These are phyloP conservation scores for Termitomyces sp. DNA, from an alignment of 768 basidiomycete species.

Conservation along the genomic window DNA sequence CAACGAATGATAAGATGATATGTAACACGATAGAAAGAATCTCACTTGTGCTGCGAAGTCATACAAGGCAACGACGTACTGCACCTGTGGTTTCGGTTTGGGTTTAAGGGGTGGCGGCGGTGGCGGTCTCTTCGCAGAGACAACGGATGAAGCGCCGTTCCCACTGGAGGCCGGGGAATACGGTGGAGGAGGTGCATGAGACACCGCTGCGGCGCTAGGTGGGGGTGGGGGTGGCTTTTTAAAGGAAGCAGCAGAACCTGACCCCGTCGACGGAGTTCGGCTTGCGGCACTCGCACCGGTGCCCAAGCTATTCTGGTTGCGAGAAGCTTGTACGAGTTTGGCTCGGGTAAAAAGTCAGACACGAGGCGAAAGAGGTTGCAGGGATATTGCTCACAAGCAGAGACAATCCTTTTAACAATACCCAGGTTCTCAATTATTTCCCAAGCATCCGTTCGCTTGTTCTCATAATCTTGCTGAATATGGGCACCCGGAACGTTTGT, in stretches of 20 bases:
- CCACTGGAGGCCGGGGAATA: slow-evolving; percentile 26
- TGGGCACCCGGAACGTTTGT: slow-evolving; percentile 59
- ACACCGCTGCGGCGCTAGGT: slow-evolving; percentile 26
- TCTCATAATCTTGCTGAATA: slow-evolving; percentile 73
- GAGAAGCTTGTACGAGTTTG: slow-evolving; percentile 57
- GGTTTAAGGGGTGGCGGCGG: slow-evolving; percentile 91
- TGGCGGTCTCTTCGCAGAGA: slow-evolving; percentile 70
- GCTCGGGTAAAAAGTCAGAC: slow-evolving; percentile 33
- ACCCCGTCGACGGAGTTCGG: slow-evolving; percentile 24
- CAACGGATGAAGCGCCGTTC: slow-evolving; percentile 22
- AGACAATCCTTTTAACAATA: slow-evolving; percentile 79
- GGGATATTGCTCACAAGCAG: slow-evolving; percentile 60
- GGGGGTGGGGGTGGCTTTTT: slow-evolving; percentile 52
- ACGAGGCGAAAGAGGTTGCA: neutral
- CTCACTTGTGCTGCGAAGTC: slow-evolving; percentile 87
- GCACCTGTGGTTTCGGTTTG: slow-evolving; percentile 66
- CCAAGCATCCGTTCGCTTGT: slow-evolving; percentile 78
- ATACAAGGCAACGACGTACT: slow-evolving; percentile 89
- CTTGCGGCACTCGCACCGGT: slow-evolving; percentile 26
- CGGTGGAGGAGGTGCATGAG: slow-evolving; percentile 39
- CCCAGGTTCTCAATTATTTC: slow-evolving; percentile 71
- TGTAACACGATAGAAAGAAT: neutral
- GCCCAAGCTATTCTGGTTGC: slow-evolving; percentile 26
- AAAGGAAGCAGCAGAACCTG: slow-evolving; percentile 29
- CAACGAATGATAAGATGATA: neutral